Evolutionary conservation across 148 eudicot species (phyloP), one percentile per base, ranked within the genome.

Genomic region (Polygonum maritimum): DNA sequence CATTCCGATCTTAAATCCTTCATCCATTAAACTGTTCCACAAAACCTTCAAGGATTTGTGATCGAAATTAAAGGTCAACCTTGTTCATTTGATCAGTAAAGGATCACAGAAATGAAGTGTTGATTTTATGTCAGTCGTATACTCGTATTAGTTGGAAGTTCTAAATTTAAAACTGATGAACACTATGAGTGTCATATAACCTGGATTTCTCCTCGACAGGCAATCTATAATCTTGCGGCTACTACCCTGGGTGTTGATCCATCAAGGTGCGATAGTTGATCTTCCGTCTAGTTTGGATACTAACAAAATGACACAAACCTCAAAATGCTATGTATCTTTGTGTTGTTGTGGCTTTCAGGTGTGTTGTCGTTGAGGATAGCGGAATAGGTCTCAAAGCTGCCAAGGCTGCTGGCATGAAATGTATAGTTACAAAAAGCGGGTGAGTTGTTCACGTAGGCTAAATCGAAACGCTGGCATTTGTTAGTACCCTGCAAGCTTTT

Each of bases 311-410:
- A 45, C 75, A n/a, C 47, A 62, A 62, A 33, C 33, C 69, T 62
- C 39, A 33, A 12, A 62, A 62, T 31, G 18, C 38, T 8, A 58
- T 58, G 35, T 58, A 9, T 2, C 21, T 67, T 67, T 6, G 8
- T 47, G 16, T 44, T 48, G 33, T 4, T 48, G 41, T 31, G 9
- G 31, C 69, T 12, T 33, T 49, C 35, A 95, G 99, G 74, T 95
- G 99, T 67, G 99, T 95, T 47, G 99, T 95, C 35, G 78, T 92
- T 60, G 99, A 95, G 80, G 99, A 95, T 81, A 95, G 99, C 38
- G 94, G 83, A 78, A 95, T 95, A 41, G 99, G 99, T 35, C 94
- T 95, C 78, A 92, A 96, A 73, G 99, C 99, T 63, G 99, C 99
- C 73, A 95, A 95, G 85, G 96, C 97, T 62, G 98, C 99, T 21